phyloP scores from a whole-genome alignment of 2,329 filamentous ascomycete genomes.

The Cryoendolithus antarcticus region DNA sequence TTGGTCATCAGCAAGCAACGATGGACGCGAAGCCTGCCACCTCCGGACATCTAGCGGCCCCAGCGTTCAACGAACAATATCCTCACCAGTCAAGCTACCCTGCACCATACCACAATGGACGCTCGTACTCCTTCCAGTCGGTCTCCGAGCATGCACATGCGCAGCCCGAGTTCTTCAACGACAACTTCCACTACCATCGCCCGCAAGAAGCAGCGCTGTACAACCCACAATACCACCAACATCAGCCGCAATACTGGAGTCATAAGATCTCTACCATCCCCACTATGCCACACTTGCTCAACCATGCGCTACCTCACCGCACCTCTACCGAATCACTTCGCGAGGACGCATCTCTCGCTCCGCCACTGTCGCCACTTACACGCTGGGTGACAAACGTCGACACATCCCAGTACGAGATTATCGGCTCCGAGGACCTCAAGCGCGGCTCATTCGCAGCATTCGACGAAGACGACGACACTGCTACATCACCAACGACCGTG shows the following conservation, averaged over 20 bases:
- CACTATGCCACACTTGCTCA: too few species aligned
- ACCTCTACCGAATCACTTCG: too few species aligned
- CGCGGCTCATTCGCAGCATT: not conserved
- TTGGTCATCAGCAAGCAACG: too few species aligned
- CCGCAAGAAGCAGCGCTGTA: conserved; percentile 1
- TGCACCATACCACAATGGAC: not conserved
- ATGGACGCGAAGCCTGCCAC: not conserved
- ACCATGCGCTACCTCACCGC: too few species aligned
- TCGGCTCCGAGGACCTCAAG: conserved; percentile 1
- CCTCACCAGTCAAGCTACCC: too few species aligned
- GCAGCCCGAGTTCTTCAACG: conserved; percentile 1
- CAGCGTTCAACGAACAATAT: too few species aligned
- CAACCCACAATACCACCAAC: not conserved
- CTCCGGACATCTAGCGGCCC: not conserved
- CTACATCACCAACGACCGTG: conserved; percentile 1
- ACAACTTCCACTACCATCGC: conserved; percentile 1
- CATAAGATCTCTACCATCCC: too few species aligned
- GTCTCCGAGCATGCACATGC: not conserved
- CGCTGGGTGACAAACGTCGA: conserved; percentile 1
- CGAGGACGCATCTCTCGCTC: too few species aligned
- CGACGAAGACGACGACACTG: conserved; percentile 1
- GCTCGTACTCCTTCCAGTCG: not conserved
- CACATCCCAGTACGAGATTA: not conserved
- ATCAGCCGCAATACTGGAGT: too few species aligned
- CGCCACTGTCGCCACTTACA: too few species aligned